Evolutionary conservation across 371 early-diverging fungal genomes (phyloP), one percentile per base, ranked within the genome.

Genomic region (Caulochytrium protostelioides): DNA sequence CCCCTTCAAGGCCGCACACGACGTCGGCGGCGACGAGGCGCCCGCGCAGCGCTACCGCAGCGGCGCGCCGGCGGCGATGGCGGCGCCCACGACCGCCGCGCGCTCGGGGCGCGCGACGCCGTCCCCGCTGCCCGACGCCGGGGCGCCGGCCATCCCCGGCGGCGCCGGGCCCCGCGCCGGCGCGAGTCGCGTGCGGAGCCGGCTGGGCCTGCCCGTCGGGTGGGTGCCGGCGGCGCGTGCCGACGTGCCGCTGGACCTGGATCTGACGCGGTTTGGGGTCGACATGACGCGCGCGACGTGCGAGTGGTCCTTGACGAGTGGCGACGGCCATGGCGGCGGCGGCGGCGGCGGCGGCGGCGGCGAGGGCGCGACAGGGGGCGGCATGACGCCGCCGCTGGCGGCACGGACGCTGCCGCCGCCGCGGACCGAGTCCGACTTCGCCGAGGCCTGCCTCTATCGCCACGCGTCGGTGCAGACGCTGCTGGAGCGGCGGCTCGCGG

Each of bases 401-500:
- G 14, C 18, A 3, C 22, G 39, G 34, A 34, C 27, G 35, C 26
- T 33, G 1, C 37, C 51, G 4, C 29, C 37, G 14, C 30, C 45
- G 2, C 22, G 38, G 6, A 38, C 42, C 23, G 54, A 55, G 14
- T 17, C 13, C 17, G 61, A 60, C 17, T 18, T 59, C 21, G 30
- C 54, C 6, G 57, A 55, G 7, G 17, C 47, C 4, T 37, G 62
- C 21, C 28, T 30, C 28, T 49, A 50, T 34, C 41, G 60, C n/a
- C 56, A 65, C 41, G 39, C 47, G 1, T 54, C 57, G 7, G 46
- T 62, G 39, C 32, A 42, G 2, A 43, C 49, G 17, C 54, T 58
- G 25, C 41, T 62, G 20, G 25, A 32, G 1, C 28, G 31, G 7
- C 43, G 59, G 9, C 49, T 65, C 4, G 17, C 28, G 14, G 33